A percentile compares a stretch with the other conserved stretches of the same genome.
Evolutionary conservation across 2,329 filamentous ascomycete species (phyloP).

Genomic region (Reticulascus tulasneorum): DNA sequence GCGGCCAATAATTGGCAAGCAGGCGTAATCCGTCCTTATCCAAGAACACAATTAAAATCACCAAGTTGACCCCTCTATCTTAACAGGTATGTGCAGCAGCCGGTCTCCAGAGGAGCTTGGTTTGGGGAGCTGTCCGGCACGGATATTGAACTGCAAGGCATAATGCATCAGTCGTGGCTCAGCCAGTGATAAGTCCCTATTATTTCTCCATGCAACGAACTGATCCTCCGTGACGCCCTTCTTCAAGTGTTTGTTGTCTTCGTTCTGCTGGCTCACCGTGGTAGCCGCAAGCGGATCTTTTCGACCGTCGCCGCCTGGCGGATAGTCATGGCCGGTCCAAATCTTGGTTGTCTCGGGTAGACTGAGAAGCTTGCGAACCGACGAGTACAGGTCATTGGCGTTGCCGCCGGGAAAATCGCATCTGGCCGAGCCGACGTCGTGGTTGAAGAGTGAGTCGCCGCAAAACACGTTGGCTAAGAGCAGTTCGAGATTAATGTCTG

Average conservation of each 20-base stretch:
- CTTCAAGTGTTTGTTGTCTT: constrained; percentile 44
- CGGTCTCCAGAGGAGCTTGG: constrained; percentile 23
- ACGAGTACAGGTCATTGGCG: constrained; percentile 38
- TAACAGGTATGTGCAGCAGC: constrained; percentile 32
- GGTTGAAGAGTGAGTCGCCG: constrained; percentile 44
- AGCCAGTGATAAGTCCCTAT: constrained; percentile 37
- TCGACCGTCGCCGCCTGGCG: constrained; percentile 26
- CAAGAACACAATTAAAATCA: constrained; percentile 24
- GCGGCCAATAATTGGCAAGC: too few species aligned
- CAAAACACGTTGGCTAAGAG: constrained; percentile 29
- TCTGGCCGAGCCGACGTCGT: constrained; percentile 43
- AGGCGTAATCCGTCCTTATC: not conserved
- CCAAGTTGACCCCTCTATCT: constrained; percentile 43
- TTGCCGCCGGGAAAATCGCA: constrained; percentile 49
- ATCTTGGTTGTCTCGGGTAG: constrained; percentile 41
- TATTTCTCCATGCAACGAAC: constrained; percentile 38
- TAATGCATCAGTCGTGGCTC: constrained; percentile 46
- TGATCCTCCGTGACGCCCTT: constrained; percentile 35
- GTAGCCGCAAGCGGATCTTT: constrained; percentile 32
- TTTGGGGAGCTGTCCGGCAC: constrained; percentile 40
- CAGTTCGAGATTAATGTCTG: not conserved
- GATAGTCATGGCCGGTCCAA: constrained; percentile 55
- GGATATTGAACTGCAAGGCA: constrained; percentile 49
- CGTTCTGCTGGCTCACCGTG: constrained; percentile 42
- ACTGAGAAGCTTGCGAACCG: constrained; percentile 35